phyloP scores from a whole-genome alignment of 352 stramenopile genomes.

The Globisporangium nagaii region DNA sequence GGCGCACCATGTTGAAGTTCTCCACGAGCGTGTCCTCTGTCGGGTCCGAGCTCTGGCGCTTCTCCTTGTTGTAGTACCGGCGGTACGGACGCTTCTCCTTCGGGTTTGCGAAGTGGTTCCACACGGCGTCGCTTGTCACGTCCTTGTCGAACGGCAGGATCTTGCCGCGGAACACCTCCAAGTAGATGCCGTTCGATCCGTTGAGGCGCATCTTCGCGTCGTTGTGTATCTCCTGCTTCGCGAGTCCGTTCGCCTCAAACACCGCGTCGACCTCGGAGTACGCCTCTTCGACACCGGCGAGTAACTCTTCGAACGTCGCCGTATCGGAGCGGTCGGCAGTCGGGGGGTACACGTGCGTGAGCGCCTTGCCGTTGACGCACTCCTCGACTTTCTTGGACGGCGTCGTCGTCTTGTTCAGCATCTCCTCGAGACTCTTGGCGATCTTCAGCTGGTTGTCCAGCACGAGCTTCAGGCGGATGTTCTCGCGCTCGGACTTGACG shows the following conservation, averaged over 20 bases:
- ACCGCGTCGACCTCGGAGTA: background rate
- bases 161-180: constrained; percentile 31
- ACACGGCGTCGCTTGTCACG: constrained; percentile 24
- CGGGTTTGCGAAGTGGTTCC: constrained; percentile 24
- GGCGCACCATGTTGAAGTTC: constrained; percentile 45
- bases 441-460: too few species aligned
- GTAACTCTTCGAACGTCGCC: background rate
- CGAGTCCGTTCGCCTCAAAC: background rate
- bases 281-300: background rate
- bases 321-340: background rate
- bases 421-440: background rate
- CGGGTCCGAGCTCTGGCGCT: background rate
- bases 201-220: background rate
- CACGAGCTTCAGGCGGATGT: too few species aligned
- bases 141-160: constrained; percentile 32
- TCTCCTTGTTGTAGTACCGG: background rate
- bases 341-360: background rate
- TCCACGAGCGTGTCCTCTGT: constrained; percentile 54
- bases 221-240: background rate
- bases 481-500: too few species aligned
- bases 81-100: constrained; percentile 2
- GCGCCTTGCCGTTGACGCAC: background rate
- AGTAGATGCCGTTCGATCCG: constrained; percentile 18
- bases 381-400: background rate
- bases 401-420: background rate